phyloP scores from a whole-genome alignment of 257 asterid species.

The Solanum pimpinellifolium region DNA sequence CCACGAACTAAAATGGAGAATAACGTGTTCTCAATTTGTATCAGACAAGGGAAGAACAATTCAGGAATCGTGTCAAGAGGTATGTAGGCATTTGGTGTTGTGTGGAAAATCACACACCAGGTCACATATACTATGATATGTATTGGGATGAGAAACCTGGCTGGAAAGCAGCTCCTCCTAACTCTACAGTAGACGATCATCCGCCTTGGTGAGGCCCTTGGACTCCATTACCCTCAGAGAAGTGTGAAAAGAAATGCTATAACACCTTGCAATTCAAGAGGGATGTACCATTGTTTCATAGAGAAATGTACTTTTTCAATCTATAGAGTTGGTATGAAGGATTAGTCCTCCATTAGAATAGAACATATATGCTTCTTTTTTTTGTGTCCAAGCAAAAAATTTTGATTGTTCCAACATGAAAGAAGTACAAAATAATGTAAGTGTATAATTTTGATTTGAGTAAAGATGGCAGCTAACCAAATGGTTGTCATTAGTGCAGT shows the following conservation, averaged over 20 bases:
- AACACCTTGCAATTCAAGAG: background rate
- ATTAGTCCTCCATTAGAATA: background rate
- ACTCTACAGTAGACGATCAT: constrained; percentile 72
- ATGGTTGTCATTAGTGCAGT: background rate
- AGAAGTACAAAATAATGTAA: background rate
- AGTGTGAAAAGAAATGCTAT: background rate
- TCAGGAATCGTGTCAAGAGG: constrained; percentile 73
- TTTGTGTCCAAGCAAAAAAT: background rate
- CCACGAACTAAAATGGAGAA: background rate
- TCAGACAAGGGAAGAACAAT: constrained; percentile 65
- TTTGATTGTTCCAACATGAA: background rate
- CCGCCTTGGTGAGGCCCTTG: constrained; percentile 50
- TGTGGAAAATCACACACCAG: constrained; percentile 52
- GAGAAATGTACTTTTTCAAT: background rate
- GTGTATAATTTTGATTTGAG: background rate
- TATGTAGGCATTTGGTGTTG: constrained; percentile 97
- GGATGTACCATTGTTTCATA: background rate
- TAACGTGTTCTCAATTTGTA: background rate
- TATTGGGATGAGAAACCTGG: constrained; percentile 94
- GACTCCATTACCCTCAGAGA: background rate
- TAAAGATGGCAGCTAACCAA: background rate
- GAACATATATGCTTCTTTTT: background rate
- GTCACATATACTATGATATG: constrained; percentile 84
- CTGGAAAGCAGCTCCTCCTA: constrained; percentile 90
- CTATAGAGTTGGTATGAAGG: background rate